phyloP scores from a whole-genome alignment of 257 asterid genomes.

The Catharanthus roseus region DNA sequence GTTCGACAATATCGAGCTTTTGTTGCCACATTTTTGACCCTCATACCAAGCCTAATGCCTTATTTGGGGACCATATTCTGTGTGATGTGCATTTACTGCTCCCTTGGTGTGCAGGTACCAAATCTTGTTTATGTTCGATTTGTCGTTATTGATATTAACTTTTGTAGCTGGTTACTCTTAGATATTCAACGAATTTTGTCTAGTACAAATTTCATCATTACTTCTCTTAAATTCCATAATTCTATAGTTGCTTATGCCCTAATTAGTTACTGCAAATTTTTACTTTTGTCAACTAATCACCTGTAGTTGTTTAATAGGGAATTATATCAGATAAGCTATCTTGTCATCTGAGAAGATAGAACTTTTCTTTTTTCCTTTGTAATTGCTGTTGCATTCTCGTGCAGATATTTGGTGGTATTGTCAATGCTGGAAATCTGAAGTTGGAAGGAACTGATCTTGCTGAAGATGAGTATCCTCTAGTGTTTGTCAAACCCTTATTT shows the following conservation, averaged over 20 bases:
- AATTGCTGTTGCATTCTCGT: slow-evolving; percentile 9
- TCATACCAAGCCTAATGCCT: slow-evolving; percentile 95
- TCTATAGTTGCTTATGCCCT: neutral
- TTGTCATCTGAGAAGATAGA: neutral
- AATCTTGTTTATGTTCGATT: neutral
- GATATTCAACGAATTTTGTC: neutral
- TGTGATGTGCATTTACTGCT: slow-evolving; percentile 84
- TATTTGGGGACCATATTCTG: slow-evolving; percentile 92
- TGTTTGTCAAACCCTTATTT: slow-evolving; percentile 14
- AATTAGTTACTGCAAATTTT: neutral
- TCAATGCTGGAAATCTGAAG: slow-evolving; percentile 71
- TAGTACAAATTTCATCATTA: neutral
- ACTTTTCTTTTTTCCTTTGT: slow-evolving; percentile 10
- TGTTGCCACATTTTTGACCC: slow-evolving; percentile 89
- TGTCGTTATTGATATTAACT: neutral
- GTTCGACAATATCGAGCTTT: slow-evolving; percentile 86
- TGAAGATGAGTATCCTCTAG: slow-evolving; percentile 73
- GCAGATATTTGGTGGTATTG: slow-evolving; percentile 95
- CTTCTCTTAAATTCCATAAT: slow-evolving; percentile 2
- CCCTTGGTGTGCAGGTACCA: slow-evolving; percentile 87
- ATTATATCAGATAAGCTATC: neutral
- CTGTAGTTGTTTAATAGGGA: neutral
- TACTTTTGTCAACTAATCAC: neutral
- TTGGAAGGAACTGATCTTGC: slow-evolving; percentile 73
- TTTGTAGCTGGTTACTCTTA: neutral